Conservation (phyloP, 768 basidiomycete genomes). For the Cystofilobasidium ferigula region DNA sequence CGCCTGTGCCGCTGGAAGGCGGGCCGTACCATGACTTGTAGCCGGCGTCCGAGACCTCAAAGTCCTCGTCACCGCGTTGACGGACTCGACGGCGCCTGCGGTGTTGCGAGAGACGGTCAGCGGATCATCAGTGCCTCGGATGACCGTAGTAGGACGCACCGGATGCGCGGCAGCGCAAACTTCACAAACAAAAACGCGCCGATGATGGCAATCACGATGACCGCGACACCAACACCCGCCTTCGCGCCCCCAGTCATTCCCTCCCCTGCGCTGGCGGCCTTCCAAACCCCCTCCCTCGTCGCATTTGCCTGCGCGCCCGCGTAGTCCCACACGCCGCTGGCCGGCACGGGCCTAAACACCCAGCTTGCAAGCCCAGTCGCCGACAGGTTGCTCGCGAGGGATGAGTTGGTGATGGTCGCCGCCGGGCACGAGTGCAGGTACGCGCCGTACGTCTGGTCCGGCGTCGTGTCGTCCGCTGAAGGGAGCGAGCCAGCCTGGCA, state of each 20-base stretch:
- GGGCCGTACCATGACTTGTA: conserved; percentile 6
- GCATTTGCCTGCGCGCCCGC: neutral
- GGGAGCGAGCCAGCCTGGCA: neutral
- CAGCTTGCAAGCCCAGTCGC: neutral
- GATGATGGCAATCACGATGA: neutral
- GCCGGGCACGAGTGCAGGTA: conserved; percentile 3
- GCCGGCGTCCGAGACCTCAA: neutral
- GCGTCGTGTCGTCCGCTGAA: neutral
- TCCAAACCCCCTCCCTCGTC: neutral
- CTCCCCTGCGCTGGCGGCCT: neutral
- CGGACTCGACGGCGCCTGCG: neutral
- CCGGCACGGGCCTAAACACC: neutral
- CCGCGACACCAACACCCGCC: neutral
- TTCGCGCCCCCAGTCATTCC: neutral
- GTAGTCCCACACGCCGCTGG: neutral
- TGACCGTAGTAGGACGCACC: neutral
- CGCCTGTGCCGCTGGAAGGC: neutral
- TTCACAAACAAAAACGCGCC: neutral
- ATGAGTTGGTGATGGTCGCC: neutral
- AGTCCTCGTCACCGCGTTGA: neutral
- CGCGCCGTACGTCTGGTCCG: neutral
- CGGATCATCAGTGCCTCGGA: neutral
- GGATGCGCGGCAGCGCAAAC: neutral
- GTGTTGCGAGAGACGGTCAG: neutral
- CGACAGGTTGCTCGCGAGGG: neutral